Evolutionary conservation across 2,329 filamentous ascomycete species (phyloP).

Genomic region (Microdochium paspali): DNA sequence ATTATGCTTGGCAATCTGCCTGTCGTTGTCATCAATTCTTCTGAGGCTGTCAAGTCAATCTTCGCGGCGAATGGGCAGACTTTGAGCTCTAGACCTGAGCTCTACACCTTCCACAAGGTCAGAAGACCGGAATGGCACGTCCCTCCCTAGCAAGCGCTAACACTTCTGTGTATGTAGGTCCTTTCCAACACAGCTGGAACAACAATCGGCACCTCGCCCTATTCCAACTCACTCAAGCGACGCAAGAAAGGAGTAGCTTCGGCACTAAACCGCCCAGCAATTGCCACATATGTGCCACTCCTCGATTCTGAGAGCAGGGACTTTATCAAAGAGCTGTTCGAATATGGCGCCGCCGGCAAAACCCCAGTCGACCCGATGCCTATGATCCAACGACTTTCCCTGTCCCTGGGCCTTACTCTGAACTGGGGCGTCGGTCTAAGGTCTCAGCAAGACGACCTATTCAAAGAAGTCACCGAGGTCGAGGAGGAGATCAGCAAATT

Average conservation of each 20-base stretch:
- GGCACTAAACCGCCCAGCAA: constrained; percentile 55
- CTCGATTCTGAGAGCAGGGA: constrained; percentile 54
- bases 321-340: constrained; percentile 51
- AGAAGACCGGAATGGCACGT: no score
- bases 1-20: constrained; percentile 48
- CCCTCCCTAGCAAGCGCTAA: background rate
- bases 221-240: constrained; percentile 54
- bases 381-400: constrained; percentile 54
- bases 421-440: constrained; percentile 58
- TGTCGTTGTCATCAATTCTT: constrained; percentile 45
- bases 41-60: constrained; percentile 36
- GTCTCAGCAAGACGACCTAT: constrained; percentile 49
- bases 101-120: constrained; percentile 51
- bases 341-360: constrained; percentile 44
- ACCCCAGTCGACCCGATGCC: constrained; percentile 54
- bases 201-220: constrained; percentile 59
- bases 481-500: constrained; percentile 52
- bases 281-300: constrained; percentile 52
- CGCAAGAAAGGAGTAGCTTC: constrained; percentile 56
- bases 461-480: constrained; percentile 53
- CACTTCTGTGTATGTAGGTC: constrained; percentile 39
- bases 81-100: constrained; percentile 43
- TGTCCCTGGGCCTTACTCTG: constrained; percentile 53
- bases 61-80: constrained; percentile 44
- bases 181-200: constrained; percentile 57